Base-by-base conservation (phyloP, 257 asterid genomes). In the Ajuga chamaepitys region DNA sequence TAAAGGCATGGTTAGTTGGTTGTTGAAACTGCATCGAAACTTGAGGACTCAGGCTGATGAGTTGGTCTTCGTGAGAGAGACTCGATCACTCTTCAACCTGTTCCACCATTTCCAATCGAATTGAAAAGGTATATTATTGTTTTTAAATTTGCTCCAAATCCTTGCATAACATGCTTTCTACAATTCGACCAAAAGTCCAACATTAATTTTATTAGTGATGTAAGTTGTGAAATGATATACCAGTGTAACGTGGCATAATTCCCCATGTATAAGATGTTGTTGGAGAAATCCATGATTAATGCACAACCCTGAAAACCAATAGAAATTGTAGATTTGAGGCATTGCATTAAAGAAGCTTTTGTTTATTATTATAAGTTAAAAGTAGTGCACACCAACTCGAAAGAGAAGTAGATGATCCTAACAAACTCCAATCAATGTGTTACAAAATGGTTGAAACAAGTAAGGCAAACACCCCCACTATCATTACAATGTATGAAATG, bases 401-500 rank as follows among this genome's bases (percentile, higher is more conserved):
- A 62, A 56, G 45, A 68, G 34, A 74, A 68, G 71, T 37, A 40
- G 10, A 56, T 67, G 63, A 76, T 76, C 81, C 75, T 40, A 72
- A 72, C 81, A 68, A 71, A 62, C 78, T 32, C 62, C 55, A 50
- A 17, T 48, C n/a, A 58, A 72, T 77, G 73, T 72, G 78, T 77
- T 46, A 22, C 64, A 62, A 72, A 67, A 72, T 76, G 77, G 68
- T 76, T 72, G 78, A 47, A 57, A 62, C 78, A 71, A 61, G 66
- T 71, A 54, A 48, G n/a, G 66, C 63, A 21, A 38, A 60, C 40
- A 9, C 13, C 66, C 67, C 11, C 62, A 51, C 75, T 72, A 54
- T 58, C 71, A 56, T 50, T 10, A 21, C 47, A 22, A 67, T 61
- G 62, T 68, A 46, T 67, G 74, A 68, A 55, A 60, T 53, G 64